phyloP scores from a whole-genome alignment of 169 alveolate species.

The Eimeria acervulina region DNA sequence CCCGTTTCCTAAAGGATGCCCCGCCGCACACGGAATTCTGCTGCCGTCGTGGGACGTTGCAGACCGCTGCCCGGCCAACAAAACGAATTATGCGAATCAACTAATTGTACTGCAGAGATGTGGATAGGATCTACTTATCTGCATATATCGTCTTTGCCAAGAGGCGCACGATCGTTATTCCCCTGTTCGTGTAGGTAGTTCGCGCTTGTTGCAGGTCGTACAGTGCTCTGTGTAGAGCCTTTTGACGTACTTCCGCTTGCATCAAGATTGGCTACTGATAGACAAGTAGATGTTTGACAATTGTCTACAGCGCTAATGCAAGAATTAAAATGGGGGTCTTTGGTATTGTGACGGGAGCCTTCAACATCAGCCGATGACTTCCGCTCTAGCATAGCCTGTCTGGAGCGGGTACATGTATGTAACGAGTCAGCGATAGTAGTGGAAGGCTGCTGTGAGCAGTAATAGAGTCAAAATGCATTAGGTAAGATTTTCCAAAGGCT shows the following conservation, averaged over 20 bases:
- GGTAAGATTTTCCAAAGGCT: too few species aligned
- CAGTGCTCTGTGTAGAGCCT: not conserved
- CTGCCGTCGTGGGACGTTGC: conserved; percentile 1
- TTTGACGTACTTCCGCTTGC: not conserved
- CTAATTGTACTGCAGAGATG: not conserved
- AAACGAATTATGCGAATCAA: not conserved
- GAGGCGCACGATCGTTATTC: not conserved
- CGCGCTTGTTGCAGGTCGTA: not conserved
- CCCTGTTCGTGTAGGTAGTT: not conserved
- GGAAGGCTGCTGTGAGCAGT: too few species aligned
- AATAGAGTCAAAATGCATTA: too few species aligned
- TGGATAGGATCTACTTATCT: conserved; percentile 4
- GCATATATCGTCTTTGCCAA: not conserved
- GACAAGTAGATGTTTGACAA: not conserved
- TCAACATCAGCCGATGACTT: too few species aligned
- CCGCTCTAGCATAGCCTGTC: too few species aligned
- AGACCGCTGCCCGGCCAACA: conserved; percentile 39
- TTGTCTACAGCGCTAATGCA: not conserved
- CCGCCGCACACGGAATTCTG: not conserved
- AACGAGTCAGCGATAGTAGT: too few species aligned
- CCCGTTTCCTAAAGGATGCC: not conserved
- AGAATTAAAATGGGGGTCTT: not conserved
- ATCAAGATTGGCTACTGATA: not conserved
- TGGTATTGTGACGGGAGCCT: not conserved
- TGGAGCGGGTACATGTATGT: not conserved